Base-by-base conservation (phyloP, 1,139 yeast species). In the Kluyveromyces marxianus region DNA sequence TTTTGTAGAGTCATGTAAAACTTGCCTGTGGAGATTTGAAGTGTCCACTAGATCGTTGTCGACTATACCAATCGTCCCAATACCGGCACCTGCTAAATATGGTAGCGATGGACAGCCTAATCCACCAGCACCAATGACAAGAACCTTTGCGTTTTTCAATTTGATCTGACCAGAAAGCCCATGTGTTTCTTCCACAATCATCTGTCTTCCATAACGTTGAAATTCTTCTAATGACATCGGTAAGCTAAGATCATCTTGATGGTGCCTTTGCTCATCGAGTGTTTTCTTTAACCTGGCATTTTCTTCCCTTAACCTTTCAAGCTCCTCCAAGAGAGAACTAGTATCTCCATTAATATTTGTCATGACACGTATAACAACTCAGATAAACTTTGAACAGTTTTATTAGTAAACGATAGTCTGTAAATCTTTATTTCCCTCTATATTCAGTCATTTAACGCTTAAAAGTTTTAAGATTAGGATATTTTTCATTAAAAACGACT, bases 61-160 rank as follows among this genome's bases (percentile, higher is more conserved):
- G 1, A 89, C 82, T 24, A 94, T 84, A 3, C 97, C 97, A 28
- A 92, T 71, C 2, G 69, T 65, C 1, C 97, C 97, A 3, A 92
- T 69, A 2, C 99, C 98, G 0, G 96, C 85, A 0, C 95, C 96
- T 0, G 83, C 81, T 3, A 94, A 68, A 59, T 94, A 94, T 35
- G 86, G 74, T 42, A 92, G 66, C 0, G 95, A 95, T 0, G 98
- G 97, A 54, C 95, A 84, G 0, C 98, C 98, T 7, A 94, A 71
- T 0, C 99, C 99, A 8, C 98, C 99, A 0, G 97, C 97, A 1
- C 99, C 99, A 6, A 94, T 74, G 0, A 94, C 92, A 31, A 92
- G 66, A 0, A 89, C 75, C 41, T 70, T 75, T 1, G 92, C 52
- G 0, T 63, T 54, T 54, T 81, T 81, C 42, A 94, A 67, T 41